phyloP scores from a whole-genome alignment of 345 rosid species.

The Stellera chamaejasme region DNA sequence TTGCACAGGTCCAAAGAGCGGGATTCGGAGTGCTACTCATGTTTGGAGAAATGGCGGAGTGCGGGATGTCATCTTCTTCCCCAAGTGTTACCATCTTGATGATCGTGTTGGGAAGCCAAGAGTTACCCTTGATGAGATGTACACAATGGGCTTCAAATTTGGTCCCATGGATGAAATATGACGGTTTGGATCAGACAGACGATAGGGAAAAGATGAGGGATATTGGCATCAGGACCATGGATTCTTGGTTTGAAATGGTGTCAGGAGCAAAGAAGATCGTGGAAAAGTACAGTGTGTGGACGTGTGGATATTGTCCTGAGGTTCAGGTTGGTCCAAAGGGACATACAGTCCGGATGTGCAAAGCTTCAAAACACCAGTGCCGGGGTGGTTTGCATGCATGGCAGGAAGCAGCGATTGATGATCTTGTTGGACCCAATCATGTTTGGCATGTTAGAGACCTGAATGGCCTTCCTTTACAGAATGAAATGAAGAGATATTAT shows the following conservation, averaged over 20 bases:
- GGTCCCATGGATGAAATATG: conserved; percentile 5
- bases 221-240: conserved; percentile 42
- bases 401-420: conserved; percentile 81
- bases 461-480: conserved; percentile 40
- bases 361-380: conserved; percentile 71
- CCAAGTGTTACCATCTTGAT: conserved; percentile 69
- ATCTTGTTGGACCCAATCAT: conserved; percentile 66
- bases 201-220: conserved; percentile 22
- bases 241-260: conserved; percentile 64
- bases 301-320: conserved; percentile 79
- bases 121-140: conserved; percentile 59
- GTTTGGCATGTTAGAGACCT: conserved; percentile 77
- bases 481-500: conserved; percentile 60
- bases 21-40: conserved; percentile 58
- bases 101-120: conserved; percentile 86
- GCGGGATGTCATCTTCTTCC: conserved; percentile 45
- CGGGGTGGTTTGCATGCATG: conserved; percentile 79
- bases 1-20: conserved; percentile 67
- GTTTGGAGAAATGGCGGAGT: conserved; percentile 70
- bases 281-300: conserved; percentile 64
- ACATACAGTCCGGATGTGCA: conserved; percentile 81
- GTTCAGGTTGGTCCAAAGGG: conserved; percentile 94
- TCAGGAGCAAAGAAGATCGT: conserved; percentile 51
- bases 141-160: conserved; percentile 32
- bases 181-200: conserved; percentile 3